Evolutionary conservation across 1,139 yeast species (phyloP).

Genomic region (Pneumocystis carinii): DNA sequence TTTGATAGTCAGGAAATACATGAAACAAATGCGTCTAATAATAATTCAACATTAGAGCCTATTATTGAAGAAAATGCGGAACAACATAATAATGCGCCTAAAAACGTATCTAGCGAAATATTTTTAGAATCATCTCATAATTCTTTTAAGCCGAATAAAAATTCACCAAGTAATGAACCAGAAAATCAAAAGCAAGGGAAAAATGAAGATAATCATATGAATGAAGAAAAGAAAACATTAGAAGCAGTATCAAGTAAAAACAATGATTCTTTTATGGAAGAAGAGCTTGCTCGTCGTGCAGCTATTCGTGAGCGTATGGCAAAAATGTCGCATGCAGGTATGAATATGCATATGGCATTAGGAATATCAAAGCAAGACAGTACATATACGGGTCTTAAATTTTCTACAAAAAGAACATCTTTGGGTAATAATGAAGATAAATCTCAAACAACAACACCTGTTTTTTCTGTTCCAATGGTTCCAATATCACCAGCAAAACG

Average conservation of each 20-base stretch:
- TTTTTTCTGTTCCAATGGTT: conserved; percentile 36
- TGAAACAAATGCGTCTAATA: background rate
- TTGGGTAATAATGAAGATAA: conserved; percentile 12
- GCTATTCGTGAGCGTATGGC: conserved; percentile 92
- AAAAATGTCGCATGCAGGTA: conserved; percentile 66
- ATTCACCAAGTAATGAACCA: background rate
- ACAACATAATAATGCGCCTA: background rate
- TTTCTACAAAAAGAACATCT: conserved; percentile 19
- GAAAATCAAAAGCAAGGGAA: background rate
- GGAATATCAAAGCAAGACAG: conserved; percentile 23
- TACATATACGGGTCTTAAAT: conserved; percentile 20
- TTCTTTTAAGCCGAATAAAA: background rate
- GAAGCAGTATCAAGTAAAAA: background rate
- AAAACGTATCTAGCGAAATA: background rate
- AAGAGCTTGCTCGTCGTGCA: conserved; percentile 38
- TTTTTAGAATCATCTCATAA: background rate
- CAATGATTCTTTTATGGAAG: background rate
- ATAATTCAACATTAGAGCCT: background rate
- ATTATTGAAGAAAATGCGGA: background rate
- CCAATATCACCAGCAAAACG: conserved; percentile 17
- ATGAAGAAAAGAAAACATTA: background rate
- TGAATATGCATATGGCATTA: conserved; percentile 44
- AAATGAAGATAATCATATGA: background rate
- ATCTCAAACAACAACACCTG: conserved; percentile 31
- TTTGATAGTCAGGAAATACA: background rate